Evolutionary conservation across 2,329 filamentous ascomycete species (phyloP), one percentile per base, ranked within the genome.

Genomic region (Dactylellina sp.): DNA sequence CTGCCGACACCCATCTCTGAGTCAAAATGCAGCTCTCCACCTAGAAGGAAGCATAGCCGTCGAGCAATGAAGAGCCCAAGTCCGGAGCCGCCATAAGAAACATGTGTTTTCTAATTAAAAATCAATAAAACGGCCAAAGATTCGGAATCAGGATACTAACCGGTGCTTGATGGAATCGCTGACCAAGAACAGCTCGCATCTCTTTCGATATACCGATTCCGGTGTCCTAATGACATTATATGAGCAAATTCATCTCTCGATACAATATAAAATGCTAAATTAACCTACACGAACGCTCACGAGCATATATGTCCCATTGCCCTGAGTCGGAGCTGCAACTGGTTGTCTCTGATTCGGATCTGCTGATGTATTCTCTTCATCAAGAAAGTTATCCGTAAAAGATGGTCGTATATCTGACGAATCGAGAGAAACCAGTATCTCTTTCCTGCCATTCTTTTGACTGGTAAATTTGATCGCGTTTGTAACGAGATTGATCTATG

Each of bases 1-100:
- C 89, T 91, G 40, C 91, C 91, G 39, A 87, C 83, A 11, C 89
- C 90, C 66, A 87, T 85, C 74, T 86, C 83, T 0, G 89, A 91
- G 1, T 85, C 84, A 1, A 93, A 89, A 6, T 90, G 90, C 63
- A 93, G 91, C 79, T 92, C 89, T 1, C 91, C 91, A 12, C 90
- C 90, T 81, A 93, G 91, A 55, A 93, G 82, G 79, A 93, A 90
- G 1, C 89, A 91, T 53, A 93, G 82, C 77, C 91, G 90, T 39
- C 90, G 85, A 2, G 88, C 91, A 79, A 93, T 93, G 81, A 92
- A 93, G 0, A 93, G 82, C 0, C 89, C 89, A 0, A 91, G 82
- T 0, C 89, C 89, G 0, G 87, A 89, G 6, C 89, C 89, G 20
- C 89, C 89, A 75, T 91, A 91, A 75, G 90, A 87, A 1, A 91